These are phyloP conservation scores for Eucalyptus guilfoylei DNA, from an alignment of 345 rosid species.

Conservation along the genomic window DNA sequence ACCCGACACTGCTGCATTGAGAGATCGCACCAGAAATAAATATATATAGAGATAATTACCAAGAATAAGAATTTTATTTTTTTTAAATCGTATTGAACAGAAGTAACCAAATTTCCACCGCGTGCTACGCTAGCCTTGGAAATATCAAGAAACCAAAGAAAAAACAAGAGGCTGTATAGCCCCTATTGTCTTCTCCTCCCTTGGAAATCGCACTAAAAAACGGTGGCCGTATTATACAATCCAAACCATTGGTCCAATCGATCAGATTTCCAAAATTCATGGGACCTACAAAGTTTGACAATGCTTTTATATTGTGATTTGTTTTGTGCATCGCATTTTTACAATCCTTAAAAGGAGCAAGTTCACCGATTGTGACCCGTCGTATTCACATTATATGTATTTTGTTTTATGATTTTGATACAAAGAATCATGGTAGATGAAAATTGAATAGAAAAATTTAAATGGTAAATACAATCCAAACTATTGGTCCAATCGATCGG, in stretches of 20 bases:
- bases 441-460: background rate
- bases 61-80: background rate
- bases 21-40: background rate
- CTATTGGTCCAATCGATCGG: background rate
- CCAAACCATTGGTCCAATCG: background rate
- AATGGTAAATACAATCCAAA: background rate
- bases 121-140: background rate
- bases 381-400: background rate
- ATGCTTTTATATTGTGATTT: background rate
- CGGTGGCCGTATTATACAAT: background rate
- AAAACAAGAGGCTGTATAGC: background rate
- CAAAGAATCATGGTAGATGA: background rate
- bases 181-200: background rate
- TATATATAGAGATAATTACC: background rate
- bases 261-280: background rate
- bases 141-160: background rate
- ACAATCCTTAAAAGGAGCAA: background rate
- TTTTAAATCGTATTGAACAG: background rate
- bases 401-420: background rate
- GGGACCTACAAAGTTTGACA: background rate
- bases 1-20: background rate
- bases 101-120: background rate
- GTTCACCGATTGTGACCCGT: rapidly evolving
- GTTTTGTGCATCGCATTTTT: background rate
- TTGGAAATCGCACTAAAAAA: background rate